These are phyloP conservation scores for Protea cynaroides DNA, from an alignment of 164 flowering plant species.

Conservation along the genomic window DNA sequence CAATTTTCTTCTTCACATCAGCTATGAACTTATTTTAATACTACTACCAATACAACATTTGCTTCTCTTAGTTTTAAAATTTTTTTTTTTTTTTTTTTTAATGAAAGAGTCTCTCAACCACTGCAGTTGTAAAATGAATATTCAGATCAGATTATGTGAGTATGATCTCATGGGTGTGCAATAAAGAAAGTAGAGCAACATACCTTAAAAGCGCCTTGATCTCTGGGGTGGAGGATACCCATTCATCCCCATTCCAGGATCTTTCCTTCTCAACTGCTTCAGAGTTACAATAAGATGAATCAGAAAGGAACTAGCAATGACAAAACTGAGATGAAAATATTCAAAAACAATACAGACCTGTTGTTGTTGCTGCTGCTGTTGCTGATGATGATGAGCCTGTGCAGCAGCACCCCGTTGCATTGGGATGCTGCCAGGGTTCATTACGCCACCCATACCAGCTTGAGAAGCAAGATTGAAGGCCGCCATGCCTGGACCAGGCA, in stretches of 20 bases:
- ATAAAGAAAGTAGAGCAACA: background rate
- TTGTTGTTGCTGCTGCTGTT: constrained; percentile 83
- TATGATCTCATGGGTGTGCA: background rate
- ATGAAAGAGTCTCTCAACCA: no score
- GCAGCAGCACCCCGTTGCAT: constrained; percentile 71
- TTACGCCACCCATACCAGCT: constrained; percentile 68
- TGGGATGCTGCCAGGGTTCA: constrained; percentile 76
- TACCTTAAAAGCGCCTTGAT: constrained; percentile 65
- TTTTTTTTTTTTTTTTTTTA: no score
- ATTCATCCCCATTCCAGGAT: constrained; percentile 76
- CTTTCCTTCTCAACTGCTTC: constrained; percentile 78
- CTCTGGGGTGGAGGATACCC: constrained; percentile 87
- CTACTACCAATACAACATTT: no score
- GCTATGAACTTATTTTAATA: no score
- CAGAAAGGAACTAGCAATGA: background rate
- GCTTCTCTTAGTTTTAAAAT: no score
- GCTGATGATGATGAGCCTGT: constrained; percentile 46
- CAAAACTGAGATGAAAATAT: background rate
- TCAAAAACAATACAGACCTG: constrained; percentile 27
- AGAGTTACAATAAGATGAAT: constrained; percentile 6
- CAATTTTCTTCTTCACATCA: no score
- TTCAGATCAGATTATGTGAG: no score
- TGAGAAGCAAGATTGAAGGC: constrained; percentile 79
- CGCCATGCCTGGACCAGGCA: constrained; percentile 69
- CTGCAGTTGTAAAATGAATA: no score